Percentiles rank a stretch among this genome's conserved stretches.
phyloP scores from a whole-genome alignment of 345 rosid genomes.

The Acer yangbiense region DNA sequence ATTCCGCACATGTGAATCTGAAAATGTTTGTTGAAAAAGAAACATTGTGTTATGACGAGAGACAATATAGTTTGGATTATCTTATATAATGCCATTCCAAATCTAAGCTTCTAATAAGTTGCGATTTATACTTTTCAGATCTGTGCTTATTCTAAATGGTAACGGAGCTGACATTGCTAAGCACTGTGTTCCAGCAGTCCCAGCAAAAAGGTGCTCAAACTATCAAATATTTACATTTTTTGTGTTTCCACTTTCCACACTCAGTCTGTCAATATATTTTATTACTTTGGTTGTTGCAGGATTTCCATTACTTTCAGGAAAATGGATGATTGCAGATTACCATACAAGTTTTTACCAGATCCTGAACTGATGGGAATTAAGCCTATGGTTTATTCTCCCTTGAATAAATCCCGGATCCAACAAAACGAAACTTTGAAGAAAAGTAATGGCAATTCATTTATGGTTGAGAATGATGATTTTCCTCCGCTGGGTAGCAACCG shows the following conservation, averaged over 20 bases:
- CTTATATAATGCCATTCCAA: not conserved
- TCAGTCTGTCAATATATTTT: not conserved
- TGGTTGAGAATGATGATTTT: conserved; percentile 11
- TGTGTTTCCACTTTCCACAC: not conserved
- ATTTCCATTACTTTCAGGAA: conserved; percentile 46
- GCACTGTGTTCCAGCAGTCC: conserved; percentile 72
- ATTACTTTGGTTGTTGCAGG: conserved; percentile 16
- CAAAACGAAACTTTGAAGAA: not conserved
- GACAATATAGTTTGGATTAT: not conserved
- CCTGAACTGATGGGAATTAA: conserved; percentile 35
- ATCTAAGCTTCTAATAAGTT: not conserved
- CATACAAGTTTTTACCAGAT: conserved; percentile 28
- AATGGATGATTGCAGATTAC: conserved; percentile 43
- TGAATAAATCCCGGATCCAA: not conserved
- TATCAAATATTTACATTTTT: no score
- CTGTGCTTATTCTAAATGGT: conserved; percentile 62
- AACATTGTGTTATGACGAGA: not conserved
- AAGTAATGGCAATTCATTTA: not conserved
- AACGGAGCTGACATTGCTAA: conserved; percentile 69
- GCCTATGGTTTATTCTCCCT: conserved; percentile 23
- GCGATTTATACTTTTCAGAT: conserved; percentile 35
- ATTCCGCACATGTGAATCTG: not conserved
- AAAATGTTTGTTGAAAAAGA: not conserved
- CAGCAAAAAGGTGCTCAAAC: conserved; percentile 43
- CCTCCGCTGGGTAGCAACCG: conserved; percentile 24